Percentiles rank a stretch among this genome's conserved stretches.
phyloP scores from a whole-genome alignment of 345 rosid species.

The Fremontodendron californicum region DNA sequence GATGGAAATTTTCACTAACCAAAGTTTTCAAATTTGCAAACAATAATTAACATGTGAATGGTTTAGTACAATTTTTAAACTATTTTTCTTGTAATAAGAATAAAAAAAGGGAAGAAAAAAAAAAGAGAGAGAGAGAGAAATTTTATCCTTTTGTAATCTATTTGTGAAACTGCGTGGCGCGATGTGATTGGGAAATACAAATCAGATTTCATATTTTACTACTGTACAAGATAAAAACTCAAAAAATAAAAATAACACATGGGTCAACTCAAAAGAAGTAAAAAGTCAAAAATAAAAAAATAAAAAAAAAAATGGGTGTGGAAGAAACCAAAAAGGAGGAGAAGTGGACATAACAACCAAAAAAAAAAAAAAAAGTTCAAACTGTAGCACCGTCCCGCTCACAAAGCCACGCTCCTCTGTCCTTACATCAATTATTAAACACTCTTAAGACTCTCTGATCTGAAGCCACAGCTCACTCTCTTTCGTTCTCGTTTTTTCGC shows the following conservation, averaged over 20 bases:
- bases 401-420: constrained; percentile 40
- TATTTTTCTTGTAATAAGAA: no score
- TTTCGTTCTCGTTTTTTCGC: background rate
- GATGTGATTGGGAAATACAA: background rate
- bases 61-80: no score
- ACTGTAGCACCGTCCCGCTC: constrained; percentile 57
- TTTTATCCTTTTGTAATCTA: background rate
- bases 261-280: background rate
- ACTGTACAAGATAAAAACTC: no score
- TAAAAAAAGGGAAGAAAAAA: no score
- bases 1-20: no score
- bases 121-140: no score
- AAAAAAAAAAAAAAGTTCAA: constrained; percentile 32
- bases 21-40: no score
- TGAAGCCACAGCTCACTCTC: constrained; percentile 14
- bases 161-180: background rate
- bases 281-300: background rate
- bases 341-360: background rate
- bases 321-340: constrained; percentile 9
- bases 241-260: background rate
- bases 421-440: constrained; percentile 7
- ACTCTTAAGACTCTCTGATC: constrained; percentile 11
- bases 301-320: background rate
- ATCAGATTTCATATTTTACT: background rate
- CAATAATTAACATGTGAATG: no score